Evolutionary conservation across 2,329 filamentous ascomycete species (phyloP).

Genomic region (Aspergillus chevalieri): DNA sequence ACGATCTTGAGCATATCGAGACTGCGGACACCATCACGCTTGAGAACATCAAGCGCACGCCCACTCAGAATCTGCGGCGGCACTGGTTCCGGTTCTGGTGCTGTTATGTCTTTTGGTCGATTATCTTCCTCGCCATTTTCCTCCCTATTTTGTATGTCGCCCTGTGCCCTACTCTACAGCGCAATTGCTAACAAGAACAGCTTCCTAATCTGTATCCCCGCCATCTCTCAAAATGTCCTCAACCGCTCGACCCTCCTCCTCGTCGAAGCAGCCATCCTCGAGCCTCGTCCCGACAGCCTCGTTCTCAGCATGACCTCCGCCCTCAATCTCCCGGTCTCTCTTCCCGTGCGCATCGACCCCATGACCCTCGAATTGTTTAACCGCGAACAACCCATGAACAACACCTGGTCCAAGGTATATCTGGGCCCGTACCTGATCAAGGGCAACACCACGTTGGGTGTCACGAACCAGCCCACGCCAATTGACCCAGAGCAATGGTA

Average conservation of each 20-base stretch:
- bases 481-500: conserved; percentile 24
- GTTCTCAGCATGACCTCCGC: conserved; percentile 30
- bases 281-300: conserved; percentile 28
- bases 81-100: conserved; percentile 37
- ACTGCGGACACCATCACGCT: conserved; percentile 22
- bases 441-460: conserved; percentile 31
- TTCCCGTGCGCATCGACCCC: conserved; percentile 33
- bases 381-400: conserved; percentile 19
- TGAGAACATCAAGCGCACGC: conserved; percentile 17
- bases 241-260: conserved; percentile 33
- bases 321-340: conserved; percentile 28
- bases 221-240: conserved; percentile 35
- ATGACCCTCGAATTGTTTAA: conserved; percentile 30
- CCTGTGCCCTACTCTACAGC: neutral
- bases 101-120: conserved; percentile 27
- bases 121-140: conserved; percentile 36
- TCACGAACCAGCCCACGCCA: conserved; percentile 17
- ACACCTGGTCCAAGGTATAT: conserved; percentile 22
- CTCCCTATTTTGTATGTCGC: conserved; percentile 34
- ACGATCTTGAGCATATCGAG: conserved; percentile 21
- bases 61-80: conserved; percentile 21
- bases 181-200: conserved; percentile 17
- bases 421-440: conserved; percentile 21
- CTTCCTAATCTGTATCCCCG: conserved; percentile 36
- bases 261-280: conserved; percentile 27